phyloP scores from a whole-genome alignment of 2,329 filamentous ascomycete species.

The Neonectria hederae region DNA sequence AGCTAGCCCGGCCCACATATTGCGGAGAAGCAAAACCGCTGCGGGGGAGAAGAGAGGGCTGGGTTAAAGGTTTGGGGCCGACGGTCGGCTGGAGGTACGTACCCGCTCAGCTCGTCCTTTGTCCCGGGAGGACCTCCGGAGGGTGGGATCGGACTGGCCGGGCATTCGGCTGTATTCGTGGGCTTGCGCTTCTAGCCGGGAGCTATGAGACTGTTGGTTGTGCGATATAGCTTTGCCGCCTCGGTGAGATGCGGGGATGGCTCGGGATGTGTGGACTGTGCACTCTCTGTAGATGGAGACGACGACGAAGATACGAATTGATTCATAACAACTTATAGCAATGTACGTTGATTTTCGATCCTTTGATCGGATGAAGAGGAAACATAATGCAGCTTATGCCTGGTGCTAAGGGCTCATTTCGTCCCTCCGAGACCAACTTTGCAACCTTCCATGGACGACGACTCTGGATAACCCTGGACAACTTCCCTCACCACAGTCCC shows the following conservation, averaged over 20 bases:
- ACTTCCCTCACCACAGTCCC: not conserved
- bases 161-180: not conserved
- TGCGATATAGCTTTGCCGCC: not conserved
- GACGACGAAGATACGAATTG: not conserved
- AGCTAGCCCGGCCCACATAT: constrained; percentile 20
- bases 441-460: not conserved
- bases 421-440: not conserved
- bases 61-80: not conserved
- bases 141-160: not conserved
- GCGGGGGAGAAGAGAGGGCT: constrained; percentile 1
- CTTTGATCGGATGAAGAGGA: not conserved
- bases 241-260: not conserved
- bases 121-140: not conserved
- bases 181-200: not conserved
- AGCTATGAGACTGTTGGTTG: not conserved
- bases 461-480: too few species aligned
- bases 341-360: not conserved
- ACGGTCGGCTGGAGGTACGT: not conserved
- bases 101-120: not conserved
- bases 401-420: too few species aligned
- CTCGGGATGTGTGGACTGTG: not conserved
- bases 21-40: constrained; percentile 20
- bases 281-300: not conserved
- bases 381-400: not conserved
- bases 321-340: not conserved